Evolutionary conservation across 176 grass and related monocot genomes (phyloP).

Genomic region (Chloris gayana): DNA sequence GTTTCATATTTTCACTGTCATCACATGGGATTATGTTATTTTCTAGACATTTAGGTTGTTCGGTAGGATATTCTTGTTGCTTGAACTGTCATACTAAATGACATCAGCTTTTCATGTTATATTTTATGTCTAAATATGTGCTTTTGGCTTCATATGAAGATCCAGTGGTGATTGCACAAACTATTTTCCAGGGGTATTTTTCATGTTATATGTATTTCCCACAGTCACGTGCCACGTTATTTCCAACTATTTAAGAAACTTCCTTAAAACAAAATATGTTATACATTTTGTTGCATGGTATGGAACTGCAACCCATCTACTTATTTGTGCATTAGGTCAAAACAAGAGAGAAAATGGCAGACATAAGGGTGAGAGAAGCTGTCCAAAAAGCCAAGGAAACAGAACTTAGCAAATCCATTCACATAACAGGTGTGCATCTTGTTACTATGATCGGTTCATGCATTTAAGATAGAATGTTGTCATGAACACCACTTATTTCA

Average conservation of each 20-base stretch:
- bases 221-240: neutral
- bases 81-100: neutral
- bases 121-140: slow-evolving; percentile 2
- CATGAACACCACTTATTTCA: slow-evolving; percentile 33
- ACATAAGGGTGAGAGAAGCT: slow-evolving; percentile 77
- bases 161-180: neutral
- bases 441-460: slow-evolving; percentile 12
- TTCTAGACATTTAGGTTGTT: too few species aligned
- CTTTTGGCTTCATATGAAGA: slow-evolving; percentile 30
- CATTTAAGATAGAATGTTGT: slow-evolving; percentile 11
- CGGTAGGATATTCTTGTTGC: neutral
- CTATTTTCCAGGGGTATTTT: slow-evolving; percentile 2
- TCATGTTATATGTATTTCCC: neutral
- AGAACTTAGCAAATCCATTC: slow-evolving; percentile 84
- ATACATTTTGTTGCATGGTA: slow-evolving; percentile 25
- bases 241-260: neutral
- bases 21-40: neutral
- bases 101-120: slow-evolving; percentile 13
- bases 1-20: slow-evolving; percentile 10
- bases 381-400: slow-evolving; percentile 95
- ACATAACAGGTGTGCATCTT: slow-evolving; percentile 76
- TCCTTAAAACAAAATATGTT: neutral
- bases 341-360: slow-evolving; percentile 84
- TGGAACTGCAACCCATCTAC: slow-evolving; percentile 37
- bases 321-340: slow-evolving; percentile 50